Evolutionary conservation across 2,329 filamentous ascomycete genomes (phyloP).

Genomic region (Aspergillus sergii): DNA sequence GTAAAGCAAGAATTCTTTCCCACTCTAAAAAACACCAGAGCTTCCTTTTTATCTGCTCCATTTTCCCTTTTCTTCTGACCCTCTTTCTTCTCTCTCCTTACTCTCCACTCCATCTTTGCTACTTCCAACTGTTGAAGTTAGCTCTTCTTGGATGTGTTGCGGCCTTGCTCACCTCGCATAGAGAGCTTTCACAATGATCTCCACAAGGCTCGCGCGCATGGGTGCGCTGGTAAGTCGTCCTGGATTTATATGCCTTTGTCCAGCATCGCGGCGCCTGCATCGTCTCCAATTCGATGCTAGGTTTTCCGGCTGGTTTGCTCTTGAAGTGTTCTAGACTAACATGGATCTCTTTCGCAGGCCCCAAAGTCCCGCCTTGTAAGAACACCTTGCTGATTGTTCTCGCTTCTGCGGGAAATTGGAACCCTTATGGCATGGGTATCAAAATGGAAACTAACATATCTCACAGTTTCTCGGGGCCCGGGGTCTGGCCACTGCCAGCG

Average conservation of each 20-base stretch:
- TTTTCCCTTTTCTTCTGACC: conserved; percentile 38
- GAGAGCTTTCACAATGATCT: conserved; percentile 51
- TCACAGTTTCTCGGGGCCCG: conserved; percentile 66
- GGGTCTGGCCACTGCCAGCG: conserved; percentile 79
- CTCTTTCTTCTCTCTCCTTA: conserved; percentile 33
- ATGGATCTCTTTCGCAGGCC: conserved; percentile 32
- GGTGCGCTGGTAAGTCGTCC: conserved; percentile 49
- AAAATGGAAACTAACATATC: conserved; percentile 27
- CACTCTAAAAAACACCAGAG: conserved; percentile 41
- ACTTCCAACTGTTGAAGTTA: conserved; percentile 43
- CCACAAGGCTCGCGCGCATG: conserved; percentile 49
- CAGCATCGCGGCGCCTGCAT: conserved; percentile 8
- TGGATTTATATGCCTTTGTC: conserved; percentile 9
- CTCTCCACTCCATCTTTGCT: conserved; percentile 39
- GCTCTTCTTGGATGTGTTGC: conserved; percentile 43
- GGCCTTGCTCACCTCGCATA: conserved; percentile 39
- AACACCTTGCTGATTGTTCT: not conserved
- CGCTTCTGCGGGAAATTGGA: not conserved
- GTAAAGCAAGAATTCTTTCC: conserved; percentile 34
- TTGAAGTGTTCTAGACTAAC: conserved; percentile 23
- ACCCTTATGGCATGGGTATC: not conserved
- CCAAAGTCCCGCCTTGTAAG: conserved; percentile 51
- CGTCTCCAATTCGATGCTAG: conserved; percentile 14
- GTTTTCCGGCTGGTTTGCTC: not conserved
- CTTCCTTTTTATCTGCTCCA: conserved; percentile 40